Evolutionary conservation across 768 basidiomycete genomes (phyloP), one percentile per base, ranked within the genome.

Genomic region (Trametes cinnabarina): DNA sequence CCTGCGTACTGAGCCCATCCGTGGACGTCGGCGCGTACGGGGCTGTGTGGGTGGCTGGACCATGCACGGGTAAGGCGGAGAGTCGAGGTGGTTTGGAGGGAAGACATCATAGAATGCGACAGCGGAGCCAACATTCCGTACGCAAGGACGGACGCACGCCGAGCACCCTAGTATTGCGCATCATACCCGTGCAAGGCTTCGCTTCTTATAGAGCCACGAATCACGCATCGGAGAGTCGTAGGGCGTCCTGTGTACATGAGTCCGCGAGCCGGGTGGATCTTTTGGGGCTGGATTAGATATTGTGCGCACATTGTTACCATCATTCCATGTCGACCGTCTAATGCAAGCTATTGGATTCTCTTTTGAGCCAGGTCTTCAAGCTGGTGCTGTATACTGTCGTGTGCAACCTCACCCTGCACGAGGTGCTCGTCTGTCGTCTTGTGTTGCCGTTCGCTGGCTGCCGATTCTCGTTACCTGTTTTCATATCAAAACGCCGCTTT

Each of bases 1-100:
- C 44, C 57, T 32, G 58, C 47, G 19, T 63, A 60, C 44, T 62
- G 51, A 42, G 22, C 58, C 57, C 52, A 54, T 28, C 55, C 15
- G 28, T 20, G 17, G 1, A 28, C 32, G 20, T 34, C 15, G 26
- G 55, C n/a, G 53, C 28, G 25, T 19, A 7, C 34, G 32, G 43
- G 30, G 19, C 52, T 44, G 30, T 51, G 58, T 50, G 46, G 55
- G 47, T 65, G 64, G 64, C 64, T 58, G 64, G 64, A 44, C 64
- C 64, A 61, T 63, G 56, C 49, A 50, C 57, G 50, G 51, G 46
- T 32, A 34, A 23, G 20, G 51, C 12, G 34, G 43, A 26, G 3
- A 4, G 7, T 42, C 32, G 30, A 35, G 34, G 8, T 19, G 39
- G 42, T 4, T 23, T 19, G 50, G 44, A 22, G 26, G 55, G 20